Evolutionary conservation across 1,139 yeast genomes (phyloP), one percentile per base, ranked within the genome.

Genomic region (Kodamaea fungicola): DNA sequence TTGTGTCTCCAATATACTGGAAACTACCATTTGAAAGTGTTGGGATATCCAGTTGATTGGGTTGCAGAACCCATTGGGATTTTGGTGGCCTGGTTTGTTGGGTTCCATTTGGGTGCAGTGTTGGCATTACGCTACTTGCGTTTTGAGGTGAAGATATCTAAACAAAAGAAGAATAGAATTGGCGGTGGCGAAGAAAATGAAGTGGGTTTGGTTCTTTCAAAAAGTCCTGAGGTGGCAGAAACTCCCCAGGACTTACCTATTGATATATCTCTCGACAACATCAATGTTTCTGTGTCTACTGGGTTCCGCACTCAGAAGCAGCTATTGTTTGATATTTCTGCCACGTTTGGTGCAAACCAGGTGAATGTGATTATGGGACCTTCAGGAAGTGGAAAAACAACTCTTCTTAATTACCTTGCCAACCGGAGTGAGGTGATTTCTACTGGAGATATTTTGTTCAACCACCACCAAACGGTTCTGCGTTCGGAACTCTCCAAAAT

Each of bases 311-410:
- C 12, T 16, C 13, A 35, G 13, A 43, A 44, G 31, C 37, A 32
- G 4, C 37, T 56, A 12, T 45, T 57, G 24, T 41, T 51, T 34
- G 30, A 49, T 22, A 46, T 57, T 16, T 35, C 37, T 21, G 59
- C 55, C 1, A 28, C 43, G 8, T 55, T 57, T 34, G 34, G 42
- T 31, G 23, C 32, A 29, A 6, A 30, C 31, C 28, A 37, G 13
- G 38, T 87, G n/a, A 87, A 86, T 59, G 92, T 85, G 0, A 84
- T 87, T 27, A 79, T 87, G 83, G 96, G 96, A 0, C 95, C 95
- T 0, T 84, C 94, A 1, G 95, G 95, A 0, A 80, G 89, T 6
- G 96, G 95, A 3, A 87, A 87, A 53, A 81, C 94, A 0, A 82
- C 95, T 0, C 58, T 86, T 23, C 61, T 87, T 40, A 86, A 83